Base-by-base conservation (phyloP, 2,329 filamentous ascomycete genomes). In the Zymoseptoria tritici region DNA sequence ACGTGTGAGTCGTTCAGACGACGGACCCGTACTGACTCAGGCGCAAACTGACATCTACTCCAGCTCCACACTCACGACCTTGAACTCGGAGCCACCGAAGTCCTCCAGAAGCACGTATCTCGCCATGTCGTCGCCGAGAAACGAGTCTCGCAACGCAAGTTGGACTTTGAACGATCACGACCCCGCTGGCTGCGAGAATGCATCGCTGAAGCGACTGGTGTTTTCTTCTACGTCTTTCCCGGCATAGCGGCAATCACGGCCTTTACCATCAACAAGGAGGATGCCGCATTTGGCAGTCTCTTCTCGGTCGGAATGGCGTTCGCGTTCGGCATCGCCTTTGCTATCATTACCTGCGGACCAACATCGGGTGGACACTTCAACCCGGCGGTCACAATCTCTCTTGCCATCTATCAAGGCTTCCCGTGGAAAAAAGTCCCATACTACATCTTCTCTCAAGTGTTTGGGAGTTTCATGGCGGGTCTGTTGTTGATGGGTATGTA, bases 261-360 rank as follows among this genome's bases (percentile, higher is more conserved):
- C 13, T 83, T 83, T 67, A 79, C 78, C 7, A 60, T 83, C 3
- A 79, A 81, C 62, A 72, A 72, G 4, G 73, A 68, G 4, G 71
- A 75, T 36, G 73, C 76, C 1, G 73, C 72, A 2, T 81, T 78
- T 59, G 80, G 82, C n/a, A 79, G 75, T 64, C 63, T 84, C 29
- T 80, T 84, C 66, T 78, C 82, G 62, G 80, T 84, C 57, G 82
- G 82, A 19, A 80, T 76, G 70, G 80, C 80, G 2, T 85, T 81
- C 67, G 80, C 80, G 4, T 68, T 84, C 16, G 82, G 83, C 3
- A 83, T 85, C 66, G 79, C 81, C 13, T 82, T 84, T 64, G 82
- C 82, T 52, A 83, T 85, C 70, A 83, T 84, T 57, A 80, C 78
- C 42, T 83, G 80, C 64, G 82, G 76, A 5, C 72, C 80, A 1